Conservation (phyloP, 1,139 yeast species). For the Taiozyma onychis region DNA sequence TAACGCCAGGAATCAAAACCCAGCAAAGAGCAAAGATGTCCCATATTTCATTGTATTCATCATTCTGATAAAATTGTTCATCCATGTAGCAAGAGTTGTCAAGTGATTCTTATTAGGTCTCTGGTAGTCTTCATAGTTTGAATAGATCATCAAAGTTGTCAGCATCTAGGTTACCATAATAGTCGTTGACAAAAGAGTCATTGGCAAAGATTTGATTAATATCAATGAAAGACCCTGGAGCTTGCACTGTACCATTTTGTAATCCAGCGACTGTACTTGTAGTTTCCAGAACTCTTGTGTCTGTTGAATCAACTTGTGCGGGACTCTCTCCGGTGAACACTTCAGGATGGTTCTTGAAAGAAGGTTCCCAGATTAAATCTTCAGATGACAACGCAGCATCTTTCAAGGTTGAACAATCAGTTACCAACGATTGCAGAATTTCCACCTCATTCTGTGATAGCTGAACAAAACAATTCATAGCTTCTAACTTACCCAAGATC, state of each 20-base stretch:
- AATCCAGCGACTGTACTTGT: slow-evolving; percentile 1
- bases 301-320: not conserved
- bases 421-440: not conserved
- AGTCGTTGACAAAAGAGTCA: not conserved
- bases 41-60: slow-evolving; percentile 35
- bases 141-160: slow-evolving; percentile 6
- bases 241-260: not conserved
- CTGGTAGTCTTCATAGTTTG: not conserved
- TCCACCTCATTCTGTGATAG: slow-evolving; percentile 8
- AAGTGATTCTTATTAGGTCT: too few relatives aligned
- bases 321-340: slow-evolving; percentile 1
- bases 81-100: slow-evolving; percentile 41
- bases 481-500: slow-evolving; percentile 14
- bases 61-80: slow-evolving; percentile 39
- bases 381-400: slow-evolving; percentile 12
- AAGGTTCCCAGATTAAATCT: slow-evolving; percentile 17
- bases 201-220: not conserved
- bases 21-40: slow-evolving; percentile 33
- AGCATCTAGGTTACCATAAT: not conserved
- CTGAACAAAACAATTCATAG: slow-evolving; percentile 12
- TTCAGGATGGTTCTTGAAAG: slow-evolving; percentile 9
- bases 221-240: not conserved
- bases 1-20: slow-evolving; percentile 32
- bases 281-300: slow-evolving; percentile 4
- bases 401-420: slow-evolving; percentile 3